phyloP scores from a whole-genome alignment of 495 filamentous ascomycete genomes.

The Apodospora peruviana region DNA sequence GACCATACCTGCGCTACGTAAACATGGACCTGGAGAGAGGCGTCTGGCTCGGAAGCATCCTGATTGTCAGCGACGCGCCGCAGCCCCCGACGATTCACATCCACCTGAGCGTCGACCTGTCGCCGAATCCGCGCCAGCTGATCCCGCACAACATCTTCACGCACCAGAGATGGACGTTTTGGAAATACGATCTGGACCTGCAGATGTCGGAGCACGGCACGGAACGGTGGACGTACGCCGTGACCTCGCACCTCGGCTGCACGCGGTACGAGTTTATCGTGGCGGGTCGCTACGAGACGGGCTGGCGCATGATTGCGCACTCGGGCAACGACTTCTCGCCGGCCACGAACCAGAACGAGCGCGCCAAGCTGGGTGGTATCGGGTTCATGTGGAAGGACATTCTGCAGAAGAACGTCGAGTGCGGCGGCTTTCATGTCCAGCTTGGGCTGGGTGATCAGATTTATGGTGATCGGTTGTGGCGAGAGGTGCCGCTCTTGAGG shows the following conservation, averaged over 20 bases:
- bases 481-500: constrained; percentile 83
- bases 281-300: constrained; percentile 80
- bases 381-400: constrained; percentile 99
- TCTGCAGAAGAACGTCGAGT: constrained; percentile 93
- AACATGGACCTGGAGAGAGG: constrained; percentile 96
- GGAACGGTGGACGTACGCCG: constrained; percentile 96
- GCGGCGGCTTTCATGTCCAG: constrained; percentile 91
- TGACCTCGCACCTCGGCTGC: constrained; percentile 93
- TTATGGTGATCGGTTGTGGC: constrained; percentile 94
- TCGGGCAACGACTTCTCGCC: constrained; percentile 93
- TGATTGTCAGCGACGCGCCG: constrained; percentile 82
- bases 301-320: constrained; percentile 95
- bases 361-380: constrained; percentile 75
- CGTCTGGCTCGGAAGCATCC: constrained; percentile 70
- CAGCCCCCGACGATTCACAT: constrained; percentile 96
- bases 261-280: constrained; percentile 98
- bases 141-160: constrained; percentile 77
- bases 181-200: constrained; percentile 89
- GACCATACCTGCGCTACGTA: constrained; percentile 88
- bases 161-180: constrained; percentile 92
- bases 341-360: constrained; percentile 77
- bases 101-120: constrained; percentile 84
- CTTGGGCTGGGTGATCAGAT: constrained; percentile 91
- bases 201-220: constrained; percentile 78
- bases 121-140: constrained; percentile 87